Conservation (phyloP, 257 asterid genomes). For the Nyctanthes arbortristis region DNA sequence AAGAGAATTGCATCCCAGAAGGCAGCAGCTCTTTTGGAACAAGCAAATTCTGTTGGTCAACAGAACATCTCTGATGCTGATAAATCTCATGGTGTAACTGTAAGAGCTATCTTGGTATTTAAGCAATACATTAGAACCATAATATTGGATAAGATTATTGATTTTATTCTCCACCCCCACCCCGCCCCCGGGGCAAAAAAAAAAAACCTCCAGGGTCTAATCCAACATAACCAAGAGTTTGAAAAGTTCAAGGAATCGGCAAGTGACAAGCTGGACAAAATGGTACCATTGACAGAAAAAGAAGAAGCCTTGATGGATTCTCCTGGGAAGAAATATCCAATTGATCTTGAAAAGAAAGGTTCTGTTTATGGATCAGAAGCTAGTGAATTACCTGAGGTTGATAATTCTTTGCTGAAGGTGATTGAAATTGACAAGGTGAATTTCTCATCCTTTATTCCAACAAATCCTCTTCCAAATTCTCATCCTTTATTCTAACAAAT, state of each 20-base stretch:
- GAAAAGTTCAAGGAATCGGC: background rate
- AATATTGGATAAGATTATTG: background rate
- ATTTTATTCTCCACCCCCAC: background rate
- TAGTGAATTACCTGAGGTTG: conserved; percentile 52
- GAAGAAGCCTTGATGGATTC: conserved; percentile 27
- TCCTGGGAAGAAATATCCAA: background rate
- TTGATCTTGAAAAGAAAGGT: conserved; percentile 25
- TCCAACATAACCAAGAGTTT: background rate
- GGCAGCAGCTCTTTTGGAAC: conserved; percentile 74
- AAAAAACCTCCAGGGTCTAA: no score
- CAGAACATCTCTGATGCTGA: conserved; percentile 17
- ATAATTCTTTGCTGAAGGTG: conserved; percentile 79
- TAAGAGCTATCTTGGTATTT: background rate
- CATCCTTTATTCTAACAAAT: background rate
- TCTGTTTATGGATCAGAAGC: conserved; percentile 50
- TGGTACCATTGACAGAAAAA: background rate
- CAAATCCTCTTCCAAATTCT: background rate
- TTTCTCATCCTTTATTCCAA: background rate
- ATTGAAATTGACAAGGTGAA: background rate
- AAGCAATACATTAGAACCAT: background rate
- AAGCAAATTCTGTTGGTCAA: conserved; percentile 31
- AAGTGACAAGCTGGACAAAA: background rate
- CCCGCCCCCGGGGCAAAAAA: no score
- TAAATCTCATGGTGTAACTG: conserved; percentile 17
- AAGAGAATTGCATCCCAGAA: conserved; percentile 82